Percentiles rank a stretch among this genome's conserved stretches.
phyloP scores from a whole-genome alignment of 179 eudicot genomes.

The Dionaea muscipula region DNA sequence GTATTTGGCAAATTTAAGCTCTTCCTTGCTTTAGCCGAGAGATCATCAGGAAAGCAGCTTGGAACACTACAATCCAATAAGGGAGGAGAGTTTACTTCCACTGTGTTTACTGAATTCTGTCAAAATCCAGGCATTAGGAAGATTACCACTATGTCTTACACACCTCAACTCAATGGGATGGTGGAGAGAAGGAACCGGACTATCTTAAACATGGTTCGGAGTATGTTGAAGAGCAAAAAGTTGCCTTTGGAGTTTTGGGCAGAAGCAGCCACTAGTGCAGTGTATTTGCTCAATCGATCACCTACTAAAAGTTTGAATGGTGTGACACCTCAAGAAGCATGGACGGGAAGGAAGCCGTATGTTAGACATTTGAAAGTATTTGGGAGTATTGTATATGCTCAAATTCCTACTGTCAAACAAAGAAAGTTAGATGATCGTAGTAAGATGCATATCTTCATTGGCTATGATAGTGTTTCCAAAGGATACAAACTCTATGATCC shows the following conservation, averaged over 20 bases:
- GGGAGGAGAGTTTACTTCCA: too few species aligned
- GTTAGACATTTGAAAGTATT: neutral
- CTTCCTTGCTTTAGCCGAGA: slow-evolving; percentile 10
- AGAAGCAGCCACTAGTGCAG: slow-evolving; percentile 7
- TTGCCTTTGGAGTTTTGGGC: slow-evolving; percentile 11
- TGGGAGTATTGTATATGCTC: slow-evolving; percentile 1
- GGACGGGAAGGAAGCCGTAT: neutral
- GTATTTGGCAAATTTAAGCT: slow-evolving; percentile 6
- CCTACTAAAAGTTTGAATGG: neutral
- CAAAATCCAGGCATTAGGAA: slow-evolving; percentile 11
- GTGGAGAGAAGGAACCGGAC: slow-evolving; percentile 3
- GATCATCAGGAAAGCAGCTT: slow-evolving; percentile 1
- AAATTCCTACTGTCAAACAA: too few species aligned
- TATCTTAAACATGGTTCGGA: slow-evolving; percentile 5
- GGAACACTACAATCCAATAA: slow-evolving; percentile 2
- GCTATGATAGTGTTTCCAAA: too few species aligned
- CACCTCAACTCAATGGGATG: slow-evolving; percentile 8
- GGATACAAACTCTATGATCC: too few species aligned
- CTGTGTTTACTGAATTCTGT: neutral
- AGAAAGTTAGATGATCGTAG: too few species aligned
- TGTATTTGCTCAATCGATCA: slow-evolving; percentile 3
- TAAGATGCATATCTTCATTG: too few species aligned
- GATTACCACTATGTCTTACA: neutral
- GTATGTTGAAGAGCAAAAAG: slow-evolving; percentile 8
- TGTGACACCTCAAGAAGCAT: neutral